Base-by-base conservation (phyloP, 2,329 filamentous ascomycete species). In the Penicillium sclerotiorum region DNA sequence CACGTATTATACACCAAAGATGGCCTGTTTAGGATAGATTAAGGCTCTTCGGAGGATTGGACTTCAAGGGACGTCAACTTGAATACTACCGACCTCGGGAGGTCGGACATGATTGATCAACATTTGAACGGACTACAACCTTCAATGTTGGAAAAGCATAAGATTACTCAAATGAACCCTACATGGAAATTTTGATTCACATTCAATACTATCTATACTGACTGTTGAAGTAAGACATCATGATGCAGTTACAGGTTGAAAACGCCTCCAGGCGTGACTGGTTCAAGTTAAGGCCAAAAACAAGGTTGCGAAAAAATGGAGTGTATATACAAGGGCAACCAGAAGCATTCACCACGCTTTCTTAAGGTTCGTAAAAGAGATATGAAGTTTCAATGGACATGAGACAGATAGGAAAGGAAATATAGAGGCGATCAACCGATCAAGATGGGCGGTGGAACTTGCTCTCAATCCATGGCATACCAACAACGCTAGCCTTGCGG, bases 401-500 rank as follows among this genome's bases (percentile, higher is more conserved):
- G 28, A 46, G 27, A 44, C 15, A 38, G 17, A 30, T 28, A 15
- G 43, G 7, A 53, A 39, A 42, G 40, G 7, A 35, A 39, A 4
- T 45, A 30, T 33, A 21, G 45, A 33, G 5, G 6, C 17, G 27
- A n/a, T n/a, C 13, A 9, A 20, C 20, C 32, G 32, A 33, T 40
- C 56, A 60, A 30, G 63, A 59, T 21, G 66, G 65, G 23, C 69
- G 67, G 72, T 81, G 88, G 72, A 95, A 96, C 73, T 89, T 91
- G 62, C 81, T 84, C 43, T 85, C 80, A 44, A 95, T 81, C 71
- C 95, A 96, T 1, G 92, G 92, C 91, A 96, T 94, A 77, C 92
- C 92, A 8, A 84, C 81, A 25, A 96, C 88, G 3, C 82, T 81
- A 1, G 86, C 91, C 73, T 84, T 85, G 62, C 90, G 83, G 66